Percentiles rank a stretch among this genome's conserved stretches.
These are phyloP conservation scores for Citrus glauca DNA, from an alignment of 345 rosid species.

Conservation along the genomic window DNA sequence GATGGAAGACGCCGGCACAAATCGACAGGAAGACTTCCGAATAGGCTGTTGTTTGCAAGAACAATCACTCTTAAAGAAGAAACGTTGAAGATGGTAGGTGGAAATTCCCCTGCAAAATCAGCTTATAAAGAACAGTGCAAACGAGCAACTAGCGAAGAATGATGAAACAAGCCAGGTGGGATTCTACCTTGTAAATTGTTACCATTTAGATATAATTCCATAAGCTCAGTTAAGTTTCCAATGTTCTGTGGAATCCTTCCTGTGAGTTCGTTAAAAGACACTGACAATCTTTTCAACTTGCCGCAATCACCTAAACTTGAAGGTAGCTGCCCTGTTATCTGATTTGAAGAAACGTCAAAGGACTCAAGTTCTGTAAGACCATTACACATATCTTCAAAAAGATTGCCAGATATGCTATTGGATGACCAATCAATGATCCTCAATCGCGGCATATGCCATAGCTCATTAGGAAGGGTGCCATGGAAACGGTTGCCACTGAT, in stretches of 20 bases:
- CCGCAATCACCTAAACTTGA: not conserved
- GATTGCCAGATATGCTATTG: not conserved
- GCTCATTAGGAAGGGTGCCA: slow-evolving; percentile 3
- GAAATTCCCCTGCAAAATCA: not conserved
- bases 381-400: not conserved
- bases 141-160: not conserved
- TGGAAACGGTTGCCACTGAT: slow-evolving; percentile 4
- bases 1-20: not conserved
- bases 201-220: not conserved
- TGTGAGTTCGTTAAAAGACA: not conserved
- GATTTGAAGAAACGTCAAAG: not conserved
- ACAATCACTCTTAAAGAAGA: not conserved
- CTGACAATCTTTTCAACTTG: not conserved
- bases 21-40: not conserved
- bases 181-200: not conserved
- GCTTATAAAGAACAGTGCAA: not conserved
- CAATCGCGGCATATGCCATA: not conserved
- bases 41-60: not conserved
- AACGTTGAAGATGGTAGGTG: not conserved
- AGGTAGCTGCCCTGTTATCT: not conserved
- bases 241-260: slow-evolving; percentile 1
- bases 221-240: slow-evolving; percentile 11
- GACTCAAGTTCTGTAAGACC: not conserved
- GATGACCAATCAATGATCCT: not conserved
- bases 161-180: no score